These are phyloP conservation scores for Wallacemonas collosoma DNA, from an alignment of 208 protist genomes.

Conservation along the genomic window DNA sequence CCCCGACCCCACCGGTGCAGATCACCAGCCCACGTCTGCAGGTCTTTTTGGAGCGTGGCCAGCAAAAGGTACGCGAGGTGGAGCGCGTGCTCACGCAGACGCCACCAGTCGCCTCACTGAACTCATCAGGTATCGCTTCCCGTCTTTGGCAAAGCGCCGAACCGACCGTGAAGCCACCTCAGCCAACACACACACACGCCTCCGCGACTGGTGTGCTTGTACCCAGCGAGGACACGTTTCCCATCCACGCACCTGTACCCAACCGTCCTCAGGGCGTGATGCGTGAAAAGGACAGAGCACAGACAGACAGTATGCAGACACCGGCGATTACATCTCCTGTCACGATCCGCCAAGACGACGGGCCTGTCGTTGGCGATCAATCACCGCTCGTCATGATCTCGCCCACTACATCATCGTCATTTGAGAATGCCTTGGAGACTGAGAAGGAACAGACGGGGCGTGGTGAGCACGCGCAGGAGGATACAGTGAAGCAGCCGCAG, in stretches of 20 bases:
- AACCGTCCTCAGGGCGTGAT: background rate
- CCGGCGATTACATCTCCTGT: no score
- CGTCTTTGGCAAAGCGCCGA: no score
- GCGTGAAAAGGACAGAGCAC: no score
- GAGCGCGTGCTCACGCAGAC: constrained; percentile 50
- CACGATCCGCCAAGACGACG: no score
- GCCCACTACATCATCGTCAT: constrained; percentile 4
- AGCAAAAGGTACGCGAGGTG: constrained; percentile 65
- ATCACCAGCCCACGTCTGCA: constrained; percentile 66
- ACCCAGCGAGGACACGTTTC: background rate
- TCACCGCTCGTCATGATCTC: constrained; percentile 15
- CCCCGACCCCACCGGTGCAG: constrained; percentile 21
- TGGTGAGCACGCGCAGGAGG: no score
- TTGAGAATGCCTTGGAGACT: background rate
- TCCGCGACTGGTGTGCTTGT: background rate
- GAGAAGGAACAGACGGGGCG: background rate
- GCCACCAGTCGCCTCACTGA: constrained; percentile 10
- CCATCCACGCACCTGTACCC: background rate
- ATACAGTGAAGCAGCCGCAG: no score
- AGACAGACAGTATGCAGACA: no score
- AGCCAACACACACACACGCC: no score
- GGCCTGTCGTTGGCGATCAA: background rate
- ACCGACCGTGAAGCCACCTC: no score
- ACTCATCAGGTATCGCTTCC: background rate
- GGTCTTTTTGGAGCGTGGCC: constrained; percentile 63